Conservation (phyloP, 2,329 filamentous ascomycete species). For the Botrytis fragariae region DNA sequence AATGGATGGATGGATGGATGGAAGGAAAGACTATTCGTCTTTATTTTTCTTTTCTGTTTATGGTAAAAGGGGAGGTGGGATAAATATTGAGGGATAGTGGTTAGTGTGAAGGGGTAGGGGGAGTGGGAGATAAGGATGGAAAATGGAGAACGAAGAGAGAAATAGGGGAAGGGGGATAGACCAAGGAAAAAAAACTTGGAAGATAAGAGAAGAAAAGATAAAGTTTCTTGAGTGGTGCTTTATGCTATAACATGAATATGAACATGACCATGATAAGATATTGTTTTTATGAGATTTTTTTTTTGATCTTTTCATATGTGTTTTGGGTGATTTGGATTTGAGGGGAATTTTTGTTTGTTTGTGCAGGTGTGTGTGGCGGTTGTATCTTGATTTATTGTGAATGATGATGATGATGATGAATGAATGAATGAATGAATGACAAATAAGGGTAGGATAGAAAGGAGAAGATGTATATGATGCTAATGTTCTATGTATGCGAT, state of each 20-base stretch:
- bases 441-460: background rate
- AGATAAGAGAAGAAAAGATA: background rate
- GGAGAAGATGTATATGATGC: too few relatives aligned
- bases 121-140: background rate
- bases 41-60: slow-evolving; percentile 6
- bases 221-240: background rate
- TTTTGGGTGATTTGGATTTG: background rate
- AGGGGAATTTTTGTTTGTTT: background rate
- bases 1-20: background rate
- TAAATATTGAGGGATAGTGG: background rate
- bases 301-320: background rate
- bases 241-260: slow-evolving; percentile 1
- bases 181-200: background rate
- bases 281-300: background rate
- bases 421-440: background rate
- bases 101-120: background rate
- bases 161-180: background rate
- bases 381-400: background rate
- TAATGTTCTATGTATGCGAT: background rate
- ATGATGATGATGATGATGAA: background rate
- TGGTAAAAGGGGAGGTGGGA: background rate
- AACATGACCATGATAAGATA: background rate
- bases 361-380: background rate
- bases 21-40: background rate
- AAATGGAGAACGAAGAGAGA: background rate